Evolutionary conservation across 306 rosid genomes (phyloP), one percentile per base, ranked within the genome.

Genomic region (Rosa chinensis): DNA sequence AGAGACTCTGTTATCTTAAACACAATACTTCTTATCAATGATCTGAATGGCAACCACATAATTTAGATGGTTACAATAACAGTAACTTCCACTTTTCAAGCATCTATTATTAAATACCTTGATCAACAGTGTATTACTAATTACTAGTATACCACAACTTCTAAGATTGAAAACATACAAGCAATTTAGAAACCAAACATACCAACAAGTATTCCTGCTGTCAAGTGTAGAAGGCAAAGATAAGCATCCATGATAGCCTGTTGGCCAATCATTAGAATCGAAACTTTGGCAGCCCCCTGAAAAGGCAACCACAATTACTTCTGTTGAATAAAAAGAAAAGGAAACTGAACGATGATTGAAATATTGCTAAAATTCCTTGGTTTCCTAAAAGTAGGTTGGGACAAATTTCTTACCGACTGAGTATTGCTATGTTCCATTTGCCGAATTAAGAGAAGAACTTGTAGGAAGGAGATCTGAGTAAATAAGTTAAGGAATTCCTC

Each of bases 401-500:
- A 77, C 21, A 82, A 59, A 79, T 40, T 77, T 67, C 94, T 88
- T 93, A 95, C 98, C 32, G 98, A 95, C 77, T 93, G 99, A 77
- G 99, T 95, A 87, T 90, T 95, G 88, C 99, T 87, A 85, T 95
- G 99, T 87, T 93, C 99, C 99, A 95, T 95, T 86, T 95, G 98
- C 82, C 99, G 93, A 87, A 95, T 93, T 83, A 95, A 81, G 63
- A 95, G 89, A 82, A 95, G 97, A 89, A 95, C 97, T 93, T 95
- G 99, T 88, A 95, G 89, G 88, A 95, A 95, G 20, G 99, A 95
- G 82, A 91, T 81, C 99, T 95, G 89, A 75, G 74, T 78, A 77
- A 81, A 66, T 79, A 77, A 21, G 72, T 88, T 85, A 91, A 92
- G 98, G 93, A 84, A 84, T 77, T 10, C 71, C 84, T 79, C 58